Evolutionary conservation across 257 asterid genomes (phyloP), one percentile per base, ranked within the genome.

Genomic region (Solanum ossicruentum): DNA sequence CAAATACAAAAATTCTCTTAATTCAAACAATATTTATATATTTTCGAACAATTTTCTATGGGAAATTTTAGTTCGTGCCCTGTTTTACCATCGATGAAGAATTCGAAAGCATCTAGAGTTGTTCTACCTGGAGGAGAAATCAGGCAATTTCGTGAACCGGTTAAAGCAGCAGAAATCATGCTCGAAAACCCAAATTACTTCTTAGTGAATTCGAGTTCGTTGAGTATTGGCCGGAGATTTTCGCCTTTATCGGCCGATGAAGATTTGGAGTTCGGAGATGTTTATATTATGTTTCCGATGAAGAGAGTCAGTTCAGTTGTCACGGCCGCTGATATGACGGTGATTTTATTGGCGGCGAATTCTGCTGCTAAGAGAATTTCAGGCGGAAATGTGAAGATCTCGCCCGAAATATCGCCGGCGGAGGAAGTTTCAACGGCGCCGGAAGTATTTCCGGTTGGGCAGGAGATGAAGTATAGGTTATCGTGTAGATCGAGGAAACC

Each of bases 211-310:
- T 70, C 92, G 0, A 85, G 51, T 23, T 84, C 92, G 12, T 77
- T 93, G 41, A 85, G 73, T 8, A 81, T 87, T 6, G 96, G 96
- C 6, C 60, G 56, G 9, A 84, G 94, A 60, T 89, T 92, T 70
- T 67, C 86, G 0, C 88, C 94, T 1, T 86, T 92, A 10, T 83
- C 82, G 4, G 95, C 94, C 0, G 94, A 91, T 12, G 94, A 90
- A 8, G 95, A 92, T 5, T 88, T 92, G 85, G 89, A 91, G 67
- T 81, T 86, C 12, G 93, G 93, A 2, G 83, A 85, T 47, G 89
- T 87, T 45, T 93, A 93, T 82, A 85, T 88, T 32, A 77, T 91
- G 86, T 90, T 93, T 18, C 93, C 93, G 8, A 91, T 93, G 96
- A 88, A 87, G 63, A 87, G 93, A 82, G 82, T 87, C 72, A 93